Base-by-base conservation (phyloP, 768 basidiomycete species). In the Macrocybe gigantea region DNA sequence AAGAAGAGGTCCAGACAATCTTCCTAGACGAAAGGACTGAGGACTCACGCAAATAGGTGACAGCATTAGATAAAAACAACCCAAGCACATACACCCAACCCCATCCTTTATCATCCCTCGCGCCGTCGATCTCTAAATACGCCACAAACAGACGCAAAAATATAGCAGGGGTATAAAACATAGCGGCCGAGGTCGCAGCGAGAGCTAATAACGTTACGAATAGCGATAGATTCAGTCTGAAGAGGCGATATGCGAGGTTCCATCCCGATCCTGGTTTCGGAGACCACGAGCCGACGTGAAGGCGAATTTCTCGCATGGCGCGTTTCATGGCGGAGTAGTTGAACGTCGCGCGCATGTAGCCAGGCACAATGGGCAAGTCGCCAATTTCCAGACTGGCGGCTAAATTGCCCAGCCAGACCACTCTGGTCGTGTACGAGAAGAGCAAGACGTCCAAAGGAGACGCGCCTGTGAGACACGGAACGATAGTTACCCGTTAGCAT, bases 381-480 rank as follows among this genome's bases (percentile, higher is more conserved):
- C 83, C 90, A 14, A 92, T 89, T 54, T 95, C 88, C 40, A 95
- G 75, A 49, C 78, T 84, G 48, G 78, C 74, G 1, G 85, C 73
- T 2, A 71, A 73, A 64, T 90, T 81, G 2, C 91, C 93, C 37
- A 93, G 80, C 78, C 83, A 82, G 47, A 94, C 80, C 10, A 96
- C 88, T 51, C 85, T 83, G 1, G 91, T 93, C 34, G 87, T 90
- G 62, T 92, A 93, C 11, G 82, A 82, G 64, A 96, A 96, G n/a
- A 93, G 65, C 5, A 96, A 64, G 44, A 70, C 67, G 48, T 77
- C 78, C 72, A 75, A 79, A 1, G 75, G 67, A 5, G 82, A 83
- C 15, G 80, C 73, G 48, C 73, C 83, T 75, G 57, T 49, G 33
- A 49, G 32, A 38, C 7, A 14, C 14, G 37, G 6, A n/a, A 10